Percentiles rank a stretch among this genome's conserved stretches.
Evolutionary conservation across 768 basidiomycete species (phyloP).

Genomic region (Podaxis sp.): DNA sequence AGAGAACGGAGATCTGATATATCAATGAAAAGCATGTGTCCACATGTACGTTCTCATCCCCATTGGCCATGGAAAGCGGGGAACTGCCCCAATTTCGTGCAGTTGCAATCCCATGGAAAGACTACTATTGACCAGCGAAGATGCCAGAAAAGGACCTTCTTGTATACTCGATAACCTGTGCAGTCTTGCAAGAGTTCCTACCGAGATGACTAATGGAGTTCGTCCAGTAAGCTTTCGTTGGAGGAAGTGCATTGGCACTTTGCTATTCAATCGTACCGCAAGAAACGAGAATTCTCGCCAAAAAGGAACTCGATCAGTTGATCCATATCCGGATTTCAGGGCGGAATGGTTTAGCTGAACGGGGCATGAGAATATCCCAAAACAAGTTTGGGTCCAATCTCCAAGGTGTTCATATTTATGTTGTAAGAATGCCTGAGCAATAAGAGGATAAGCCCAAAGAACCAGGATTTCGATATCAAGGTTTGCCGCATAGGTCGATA

Average conservation of each 20-base stretch:
- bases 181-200: neutral
- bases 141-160: neutral
- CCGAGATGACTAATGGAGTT: neutral
- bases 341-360: constrained; percentile 1
- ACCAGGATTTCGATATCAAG: constrained; percentile 25
- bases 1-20: neutral
- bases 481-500: constrained; percentile 66
- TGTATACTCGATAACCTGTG: neutral
- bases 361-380: constrained; percentile 1
- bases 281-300: neutral
- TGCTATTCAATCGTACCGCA: neutral
- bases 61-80: neutral
- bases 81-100: neutral
- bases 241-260: neutral
- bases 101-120: neutral
- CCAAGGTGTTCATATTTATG: neutral
- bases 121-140: neutral
- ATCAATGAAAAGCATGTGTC: constrained; percentile 8
- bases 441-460: constrained; percentile 4
- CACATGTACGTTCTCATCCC: neutral
- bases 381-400: neutral
- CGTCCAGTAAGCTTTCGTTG: constrained; percentile 1
- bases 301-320: constrained; percentile 9
- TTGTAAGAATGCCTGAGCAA: neutral
- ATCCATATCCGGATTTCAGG: neutral